Conservation (phyloP, 352 stramenopile species). For the Peronospora belbahrii region DNA sequence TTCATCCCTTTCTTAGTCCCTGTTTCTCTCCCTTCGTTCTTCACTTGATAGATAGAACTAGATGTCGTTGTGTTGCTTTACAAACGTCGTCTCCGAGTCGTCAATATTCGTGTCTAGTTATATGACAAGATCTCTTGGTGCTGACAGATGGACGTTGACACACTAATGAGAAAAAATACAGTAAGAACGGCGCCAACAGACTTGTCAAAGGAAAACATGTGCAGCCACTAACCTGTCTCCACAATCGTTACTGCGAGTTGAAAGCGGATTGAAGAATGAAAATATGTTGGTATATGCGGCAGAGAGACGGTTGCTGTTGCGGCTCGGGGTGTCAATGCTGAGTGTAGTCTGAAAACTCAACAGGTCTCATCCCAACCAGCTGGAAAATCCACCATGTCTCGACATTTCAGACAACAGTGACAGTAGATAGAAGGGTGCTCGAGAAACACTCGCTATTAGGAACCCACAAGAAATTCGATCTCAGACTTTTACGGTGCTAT, state of each 20-base stretch:
- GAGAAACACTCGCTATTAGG: conserved; percentile 8
- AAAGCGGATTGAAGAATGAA: conserved; percentile 16
- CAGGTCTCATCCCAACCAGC: conserved; percentile 12
- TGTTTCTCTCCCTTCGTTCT: conserved; percentile 12
- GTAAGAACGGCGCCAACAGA: conserved; percentile 10
- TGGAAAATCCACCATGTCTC: conserved; percentile 20
- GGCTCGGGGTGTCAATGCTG: conserved; percentile 7
- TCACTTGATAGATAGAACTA: conserved; percentile 16
- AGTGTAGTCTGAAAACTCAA: conserved; percentile 2
- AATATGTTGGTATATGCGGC: conserved; percentile 4
- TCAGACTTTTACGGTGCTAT: neutral
- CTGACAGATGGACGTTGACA: conserved; percentile 16
- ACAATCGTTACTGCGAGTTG: conserved; percentile 27
- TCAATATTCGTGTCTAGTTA: conserved; percentile 1
- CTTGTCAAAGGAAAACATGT: conserved; percentile 16
- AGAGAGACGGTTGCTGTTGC: conserved; percentile 15
- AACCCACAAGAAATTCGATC: conserved; percentile 20
- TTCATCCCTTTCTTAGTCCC: conserved; percentile 6
- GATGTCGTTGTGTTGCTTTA: conserved; percentile 5
- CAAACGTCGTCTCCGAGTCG: no score
- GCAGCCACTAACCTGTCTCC: conserved; percentile 22
- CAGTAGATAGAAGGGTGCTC: neutral
- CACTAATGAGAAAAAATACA: conserved; percentile 6
- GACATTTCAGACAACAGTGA: conserved; percentile 12
- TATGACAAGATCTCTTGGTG: conserved; percentile 7